Evolutionary conservation across 2,329 filamentous ascomycete genomes (phyloP), one percentile per base, ranked within the genome.

Genomic region (Phialocephala sp.): DNA sequence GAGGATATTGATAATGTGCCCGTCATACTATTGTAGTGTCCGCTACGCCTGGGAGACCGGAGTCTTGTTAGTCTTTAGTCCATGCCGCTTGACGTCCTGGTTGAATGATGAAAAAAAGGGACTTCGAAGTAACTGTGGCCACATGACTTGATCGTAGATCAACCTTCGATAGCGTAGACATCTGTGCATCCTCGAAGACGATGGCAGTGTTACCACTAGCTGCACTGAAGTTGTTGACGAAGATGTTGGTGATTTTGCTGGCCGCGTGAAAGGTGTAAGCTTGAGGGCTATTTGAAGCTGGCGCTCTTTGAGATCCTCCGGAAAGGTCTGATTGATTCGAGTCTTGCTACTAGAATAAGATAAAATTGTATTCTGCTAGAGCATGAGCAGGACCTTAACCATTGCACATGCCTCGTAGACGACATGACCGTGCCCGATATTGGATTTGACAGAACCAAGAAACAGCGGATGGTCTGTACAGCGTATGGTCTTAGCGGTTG

Each of bases 151-250:
- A 59, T 22, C 61, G 47, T 15, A 22, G 8, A 43, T 63, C 61
- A 36, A 15, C 32, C 35, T 63, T 63, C 41, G 59, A 32, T 57
- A 64, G 9, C 15, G 24, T 22, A 9, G 27, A 36, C n/a, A n/a
- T 43, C 20, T 68, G 63, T 18, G 56, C 66, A 24, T 73, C 71
- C 61, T 72, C 70, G n/a, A 74, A 24, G 22, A 63, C 35, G 6
- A 63, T 32, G 32, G 62, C 39, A 1, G 68, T 66, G 57, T 71
- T 73, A 4, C 72, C 71, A n/a, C 71, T 70, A 11, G 72, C 62
- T 37, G 71, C 69, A 52, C 65, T 79, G 69, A 87, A 87, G 73
- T 84, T 85, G 74, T 88, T 88, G 35, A 73, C 57, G 20, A 71
- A 54, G 32, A 79, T 77, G 83, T 73, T 35, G 43, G 76, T 4